Percentiles rank a stretch among this genome's conserved stretches.
These are phyloP conservation scores for Salicornia ramosissima DNA, from an alignment of 148 eudicot species.

Conservation along the genomic window DNA sequence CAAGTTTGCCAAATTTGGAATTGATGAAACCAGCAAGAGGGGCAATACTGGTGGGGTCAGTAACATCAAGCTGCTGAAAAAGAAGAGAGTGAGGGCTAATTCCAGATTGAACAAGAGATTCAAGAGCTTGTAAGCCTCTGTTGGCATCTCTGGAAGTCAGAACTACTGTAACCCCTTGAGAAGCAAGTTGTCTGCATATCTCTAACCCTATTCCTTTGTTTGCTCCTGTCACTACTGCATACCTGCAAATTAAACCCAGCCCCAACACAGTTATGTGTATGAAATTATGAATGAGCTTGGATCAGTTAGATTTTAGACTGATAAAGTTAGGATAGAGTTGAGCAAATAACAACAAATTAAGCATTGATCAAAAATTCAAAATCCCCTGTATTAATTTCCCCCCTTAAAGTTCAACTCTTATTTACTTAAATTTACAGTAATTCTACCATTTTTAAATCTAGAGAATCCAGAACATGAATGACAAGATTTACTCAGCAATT, in stretches of 20 bases:
- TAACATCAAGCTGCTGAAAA: conserved; percentile 55
- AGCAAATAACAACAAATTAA: no score
- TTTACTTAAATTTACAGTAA: no score
- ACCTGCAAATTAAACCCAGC: conserved; percentile 26
- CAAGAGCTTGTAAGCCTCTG: conserved; percentile 43
- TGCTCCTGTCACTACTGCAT: conserved; percentile 57
- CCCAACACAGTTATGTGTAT: neutral
- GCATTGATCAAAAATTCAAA: no score
- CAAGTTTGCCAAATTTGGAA: conserved; percentile 44
- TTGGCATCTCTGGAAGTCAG: conserved; percentile 45
- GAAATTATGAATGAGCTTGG: no score
- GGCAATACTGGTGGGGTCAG: conserved; percentile 32
- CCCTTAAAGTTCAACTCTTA: no score
- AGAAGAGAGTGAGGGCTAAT: conserved; percentile 19
- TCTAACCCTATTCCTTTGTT: conserved; percentile 50
- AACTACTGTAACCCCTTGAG: conserved; percentile 36
- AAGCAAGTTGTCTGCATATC: conserved; percentile 49
- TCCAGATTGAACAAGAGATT: conserved; percentile 22
- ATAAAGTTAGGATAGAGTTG: no score
- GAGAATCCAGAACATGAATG: no score
- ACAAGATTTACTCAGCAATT: no score
- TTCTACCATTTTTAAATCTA: no score
- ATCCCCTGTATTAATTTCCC: no score
- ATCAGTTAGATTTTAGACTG: no score
- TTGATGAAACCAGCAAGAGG: conserved; percentile 37